Base-by-base conservation (phyloP, 2,329 filamentous ascomycete genomes). In the Cladosporium velox region DNA sequence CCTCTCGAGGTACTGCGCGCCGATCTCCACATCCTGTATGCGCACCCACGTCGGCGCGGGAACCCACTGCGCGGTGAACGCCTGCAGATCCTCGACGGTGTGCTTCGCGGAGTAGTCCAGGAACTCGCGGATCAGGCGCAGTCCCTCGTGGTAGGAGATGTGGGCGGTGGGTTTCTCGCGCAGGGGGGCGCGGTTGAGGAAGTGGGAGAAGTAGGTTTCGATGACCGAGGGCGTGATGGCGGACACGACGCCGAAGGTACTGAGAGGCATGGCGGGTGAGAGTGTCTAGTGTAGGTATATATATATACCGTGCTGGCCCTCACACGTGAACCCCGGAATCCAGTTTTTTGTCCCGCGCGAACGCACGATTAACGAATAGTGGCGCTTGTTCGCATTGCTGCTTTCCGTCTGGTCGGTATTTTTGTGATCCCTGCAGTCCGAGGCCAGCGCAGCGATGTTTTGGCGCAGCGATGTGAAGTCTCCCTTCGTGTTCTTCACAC, bases 111-210 rank as follows among this genome's bases (percentile, higher is more conserved):
- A 90, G 78, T 93, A 95, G 51, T 86, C 79, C 41, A 99, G 86
- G 78, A 99, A 98, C 41, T 90, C 87, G 59, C 93, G 91, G 72
- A 98, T 90, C 60, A 99, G 85, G 70, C 92, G 88, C 15, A 99
- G 85, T 44, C 93, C 94, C 80, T 97, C 91, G 76, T 98, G 91
- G 80, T 99, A 99, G 63, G 93, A 93, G 65, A 99, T 88, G 77
- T 96, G 92, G 1, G 91, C 91, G 1, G 92, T 96, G 0, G 94
- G 94, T 69, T 93, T 93, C 70, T 93, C 84, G 68, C 85, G 88
- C 34, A 90, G 84, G 1, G 88, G 86, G 74, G 90, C 91, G 70
- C 91, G 89, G 74, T 96, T 90, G 67, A 96, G 83, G 78, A 95
- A 97, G 90, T 98, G 95, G 66, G 89, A 90, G 72, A 98, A 83